Evolutionary conservation across 75 land plant genomes (phyloP), one percentile per base, ranked within the genome.

Genomic region (Pinus taeda): DNA sequence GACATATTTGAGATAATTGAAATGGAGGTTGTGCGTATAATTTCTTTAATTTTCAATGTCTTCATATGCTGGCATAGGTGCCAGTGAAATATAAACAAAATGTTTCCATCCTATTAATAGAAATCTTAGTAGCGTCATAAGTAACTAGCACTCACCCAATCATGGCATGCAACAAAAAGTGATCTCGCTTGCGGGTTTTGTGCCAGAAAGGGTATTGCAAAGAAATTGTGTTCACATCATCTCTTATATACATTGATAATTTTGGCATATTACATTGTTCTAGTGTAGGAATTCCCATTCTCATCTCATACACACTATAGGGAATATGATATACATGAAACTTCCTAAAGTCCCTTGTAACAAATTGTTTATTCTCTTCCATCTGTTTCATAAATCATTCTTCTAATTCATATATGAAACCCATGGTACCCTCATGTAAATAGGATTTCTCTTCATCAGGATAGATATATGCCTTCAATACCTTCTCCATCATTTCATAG

Each of bases 121-220:
- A 49, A 49, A 1, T 49, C 53, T 49, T 49, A 49, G 11, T 9
- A 49, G 11, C 1, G 0, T 49, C 53, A 49, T 9, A 59, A 73
- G 9, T n/a, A 45, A 74, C 6, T 36, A 36, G 39, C 33, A 22
- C 81, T 60, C 85, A 90, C 92, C 92, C 92, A 85, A 76, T 90
- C 92, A 79, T 90, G 92, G 74, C 88, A 90, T 53, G 92, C 84
- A 77, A 81, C 85, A 63, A 88, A 79, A 90, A 90, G 69, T 90
- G 92, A 71, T 87, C 88, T 33, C 85, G 78, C 3, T 90, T 87
- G 72, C 57, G 58, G 21, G 92, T 85, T 71, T 81, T 80, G 63
- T 90, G 87, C 92, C 90, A 90, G 60, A 85, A 90, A 7, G 90
- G 92, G 76, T 90, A 82, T 53, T 78, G 80, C 36, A 59, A 26